A percentile compares a stretch with the other conserved stretches of the same genome.
phyloP scores from a whole-genome alignment of 164 flowering plant genomes.

The Sedum album region DNA sequence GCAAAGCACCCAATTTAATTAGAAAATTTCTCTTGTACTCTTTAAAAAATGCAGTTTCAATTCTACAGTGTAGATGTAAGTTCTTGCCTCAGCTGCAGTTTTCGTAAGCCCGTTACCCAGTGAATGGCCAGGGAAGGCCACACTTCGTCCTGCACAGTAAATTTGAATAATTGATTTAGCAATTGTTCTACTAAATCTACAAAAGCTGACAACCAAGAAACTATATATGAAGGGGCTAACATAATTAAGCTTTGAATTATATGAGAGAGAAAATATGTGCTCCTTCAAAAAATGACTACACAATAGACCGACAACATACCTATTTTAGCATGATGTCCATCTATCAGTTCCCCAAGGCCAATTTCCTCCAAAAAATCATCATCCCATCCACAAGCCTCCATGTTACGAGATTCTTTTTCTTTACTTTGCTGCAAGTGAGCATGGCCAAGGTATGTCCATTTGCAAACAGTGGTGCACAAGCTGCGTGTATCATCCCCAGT shows the following conservation, averaged over 20 bases:
- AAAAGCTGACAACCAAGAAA: background rate
- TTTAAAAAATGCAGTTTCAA: conserved; percentile 29
- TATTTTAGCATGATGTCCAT: conserved; percentile 94
- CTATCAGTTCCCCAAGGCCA: conserved; percentile 89
- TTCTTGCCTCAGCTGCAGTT: conserved; percentile 93
- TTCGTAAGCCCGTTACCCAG: conserved; percentile 87
- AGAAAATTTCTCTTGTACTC: background rate
- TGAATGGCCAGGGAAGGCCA: conserved; percentile 97
- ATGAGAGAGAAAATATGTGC: background rate
- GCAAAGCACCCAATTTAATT: background rate
- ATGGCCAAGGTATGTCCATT: conserved; percentile 99
- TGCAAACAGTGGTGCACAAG: conserved; percentile 97
- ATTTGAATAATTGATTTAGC: background rate
- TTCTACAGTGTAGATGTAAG: conserved; percentile 24
- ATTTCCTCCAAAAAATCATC: conserved; percentile 98
- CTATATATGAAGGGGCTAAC: background rate
- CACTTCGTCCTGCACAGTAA: conserved; percentile 78
- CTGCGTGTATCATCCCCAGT: conserved; percentile 98
- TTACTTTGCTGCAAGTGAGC: conserved; percentile 80
- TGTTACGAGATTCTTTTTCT: conserved; percentile 61
- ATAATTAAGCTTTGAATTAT: background rate
- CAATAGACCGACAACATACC: conserved; percentile 31
- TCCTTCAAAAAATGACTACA: background rate
- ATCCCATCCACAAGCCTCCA: conserved; percentile 99
- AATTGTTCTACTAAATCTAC: background rate